phyloP scores from a whole-genome alignment of 1,284 basidiomycete genomes.

The Sporisorium sorghi region DNA sequence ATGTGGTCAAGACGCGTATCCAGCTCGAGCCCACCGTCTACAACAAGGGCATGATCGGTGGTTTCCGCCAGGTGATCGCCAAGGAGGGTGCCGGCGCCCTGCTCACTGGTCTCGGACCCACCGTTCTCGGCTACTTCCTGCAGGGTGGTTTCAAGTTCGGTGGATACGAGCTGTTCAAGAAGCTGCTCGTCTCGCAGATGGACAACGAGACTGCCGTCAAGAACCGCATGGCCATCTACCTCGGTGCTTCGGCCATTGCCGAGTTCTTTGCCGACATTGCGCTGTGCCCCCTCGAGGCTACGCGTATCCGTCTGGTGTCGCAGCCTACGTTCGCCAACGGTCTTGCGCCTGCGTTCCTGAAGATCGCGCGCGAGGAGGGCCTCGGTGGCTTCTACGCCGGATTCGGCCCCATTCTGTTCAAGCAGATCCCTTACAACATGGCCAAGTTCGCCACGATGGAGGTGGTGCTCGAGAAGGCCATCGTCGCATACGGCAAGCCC shows the following conservation, averaged over 20 bases:
- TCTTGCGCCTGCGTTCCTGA: slow-evolving; percentile 64
- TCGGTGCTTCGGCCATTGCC: slow-evolving; percentile 66
- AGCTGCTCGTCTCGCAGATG: slow-evolving; percentile 65
- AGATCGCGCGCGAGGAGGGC: slow-evolving; percentile 67
- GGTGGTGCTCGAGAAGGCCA: slow-evolving; percentile 71
- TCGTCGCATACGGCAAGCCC: slow-evolving; percentile 71
- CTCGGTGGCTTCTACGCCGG: slow-evolving; percentile 70
- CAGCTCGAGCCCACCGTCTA: slow-evolving; percentile 79
- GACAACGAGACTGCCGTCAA: slow-evolving; percentile 66
- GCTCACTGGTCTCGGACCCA: slow-evolving; percentile 68
- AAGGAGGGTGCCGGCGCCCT: slow-evolving; percentile 68
- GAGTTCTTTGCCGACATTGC: slow-evolving; percentile 70
- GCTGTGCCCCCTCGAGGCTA: slow-evolving; percentile 69
- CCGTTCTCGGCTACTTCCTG: slow-evolving; percentile 68
- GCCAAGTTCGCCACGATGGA: slow-evolving; percentile 72
- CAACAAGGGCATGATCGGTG: slow-evolving; percentile 72
- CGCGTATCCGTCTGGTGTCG: slow-evolving; percentile 69
- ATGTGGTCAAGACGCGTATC: slow-evolving; percentile 87
- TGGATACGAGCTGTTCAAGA: slow-evolving; percentile 69
- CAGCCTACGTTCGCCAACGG: slow-evolving; percentile 68
- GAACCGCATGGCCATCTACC: slow-evolving; percentile 68
- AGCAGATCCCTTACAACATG: slow-evolving; percentile 70
- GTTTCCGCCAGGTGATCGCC: slow-evolving; percentile 67
- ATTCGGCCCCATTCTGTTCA: slow-evolving; percentile 70
- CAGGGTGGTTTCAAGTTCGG: slow-evolving; percentile 70